Percentiles rank a stretch among this genome's conserved stretches.
phyloP scores from a whole-genome alignment of 139 green algal species.

The Parachlorella kessleri region DNA sequence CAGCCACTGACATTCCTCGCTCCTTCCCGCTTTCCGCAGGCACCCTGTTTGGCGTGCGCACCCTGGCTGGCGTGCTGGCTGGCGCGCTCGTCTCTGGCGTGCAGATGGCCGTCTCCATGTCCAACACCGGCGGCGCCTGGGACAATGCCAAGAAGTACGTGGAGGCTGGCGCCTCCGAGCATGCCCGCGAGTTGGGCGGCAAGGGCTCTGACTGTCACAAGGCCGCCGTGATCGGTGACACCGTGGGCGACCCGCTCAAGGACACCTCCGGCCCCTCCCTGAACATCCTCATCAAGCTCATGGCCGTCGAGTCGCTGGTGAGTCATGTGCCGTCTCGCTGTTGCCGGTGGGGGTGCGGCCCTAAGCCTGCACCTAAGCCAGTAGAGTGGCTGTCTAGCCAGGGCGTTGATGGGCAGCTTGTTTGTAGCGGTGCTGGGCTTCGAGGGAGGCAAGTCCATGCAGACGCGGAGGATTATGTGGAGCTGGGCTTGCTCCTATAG shows the following conservation, averaged over 20 bases:
- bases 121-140: constrained; percentile 98
- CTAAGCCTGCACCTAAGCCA: no score
- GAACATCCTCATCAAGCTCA: constrained; percentile 99
- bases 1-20: no score
- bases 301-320: constrained; percentile 93
- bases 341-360: no score
- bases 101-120: constrained; percentile 96
- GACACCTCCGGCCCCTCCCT: constrained; percentile 84
- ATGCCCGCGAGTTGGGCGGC: constrained; percentile 88
- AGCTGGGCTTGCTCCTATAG: no score
- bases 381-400: no score
- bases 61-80: constrained; percentile 75
- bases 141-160: constrained; percentile 99
- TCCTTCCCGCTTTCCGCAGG: constrained; percentile 18
- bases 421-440: no score
- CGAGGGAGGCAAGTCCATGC: no score
- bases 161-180: constrained; percentile 75
- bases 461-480: no score
- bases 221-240: constrained; percentile 97
- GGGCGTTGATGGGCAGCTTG: no score
- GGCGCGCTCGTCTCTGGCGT: constrained; percentile 94
- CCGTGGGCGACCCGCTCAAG: constrained; percentile 98
- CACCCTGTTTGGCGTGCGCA: constrained; percentile 57
- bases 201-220: constrained; percentile 99
- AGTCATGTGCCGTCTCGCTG: no score